Evolutionary conservation across 208 protist species (phyloP).

Genomic region (Leptomonas pyrrhocoris): DNA sequence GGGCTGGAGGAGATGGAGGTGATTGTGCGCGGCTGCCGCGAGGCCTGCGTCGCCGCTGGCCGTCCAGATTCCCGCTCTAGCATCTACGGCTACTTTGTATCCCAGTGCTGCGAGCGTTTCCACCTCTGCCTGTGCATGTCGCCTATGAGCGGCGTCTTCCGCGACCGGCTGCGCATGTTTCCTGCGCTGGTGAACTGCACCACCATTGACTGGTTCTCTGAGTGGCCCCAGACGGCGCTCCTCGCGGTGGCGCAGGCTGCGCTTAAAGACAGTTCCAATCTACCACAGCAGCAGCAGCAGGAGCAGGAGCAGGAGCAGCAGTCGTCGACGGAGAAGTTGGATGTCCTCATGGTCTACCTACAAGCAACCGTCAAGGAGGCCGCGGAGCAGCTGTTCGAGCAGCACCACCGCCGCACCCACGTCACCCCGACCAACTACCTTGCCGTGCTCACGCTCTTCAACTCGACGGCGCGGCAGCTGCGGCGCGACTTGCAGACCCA

Average conservation of each 20-base stretch:
- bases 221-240: conserved; percentile 95
- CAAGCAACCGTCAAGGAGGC: conserved; percentile 87
- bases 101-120: conserved; percentile 91
- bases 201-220: conserved; percentile 97
- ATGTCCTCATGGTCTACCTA: conserved; percentile 87
- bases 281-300: neutral
- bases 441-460: conserved; percentile 90
- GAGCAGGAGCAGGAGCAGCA: neutral
- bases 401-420: conserved; percentile 93
- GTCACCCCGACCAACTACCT: conserved; percentile 97
- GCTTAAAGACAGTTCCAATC: conserved; percentile 7
- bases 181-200: conserved; percentile 97
- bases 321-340: conserved; percentile 53
- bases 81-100: conserved; percentile 93
- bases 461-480: conserved; percentile 81
- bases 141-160: conserved; percentile 94
- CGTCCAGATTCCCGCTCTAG: conserved; percentile 89
- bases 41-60: conserved; percentile 67
- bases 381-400: conserved; percentile 82
- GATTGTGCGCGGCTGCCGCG: conserved; percentile 86
- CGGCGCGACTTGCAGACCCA: conserved; percentile 47
- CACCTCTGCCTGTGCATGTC: conserved; percentile 96
- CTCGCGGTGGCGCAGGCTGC: conserved; percentile 73
- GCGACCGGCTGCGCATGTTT: conserved; percentile 94
- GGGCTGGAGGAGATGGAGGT: conserved; percentile 93